Conservation (phyloP, 2,329 filamentous ascomycete species). For the Fusarium sp. region DNA sequence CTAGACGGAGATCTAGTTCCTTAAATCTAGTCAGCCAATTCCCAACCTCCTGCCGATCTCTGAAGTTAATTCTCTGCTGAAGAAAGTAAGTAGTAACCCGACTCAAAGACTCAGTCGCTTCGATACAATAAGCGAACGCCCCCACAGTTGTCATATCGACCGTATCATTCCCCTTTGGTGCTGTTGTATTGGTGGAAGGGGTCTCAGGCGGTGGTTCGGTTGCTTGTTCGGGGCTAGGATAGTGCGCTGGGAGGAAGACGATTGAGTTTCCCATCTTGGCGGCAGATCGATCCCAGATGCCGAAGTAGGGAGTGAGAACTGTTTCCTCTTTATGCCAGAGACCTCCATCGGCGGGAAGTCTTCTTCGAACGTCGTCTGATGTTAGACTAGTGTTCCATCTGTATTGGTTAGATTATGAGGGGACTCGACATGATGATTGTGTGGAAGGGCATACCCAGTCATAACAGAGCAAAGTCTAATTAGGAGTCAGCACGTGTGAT, state of each 20-base stretch:
- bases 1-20: conserved; percentile 60
- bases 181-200: not conserved
- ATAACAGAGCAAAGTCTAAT: conserved; percentile 35
- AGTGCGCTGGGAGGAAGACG: conserved; percentile 54
- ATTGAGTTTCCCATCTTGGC: conserved; percentile 57
- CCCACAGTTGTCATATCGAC: conserved; percentile 57
- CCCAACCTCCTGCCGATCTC: conserved; percentile 56
- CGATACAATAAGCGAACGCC: conserved; percentile 61
- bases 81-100: conserved; percentile 61
- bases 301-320: conserved; percentile 59
- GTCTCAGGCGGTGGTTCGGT: conserved; percentile 30
- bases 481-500: not conserved
- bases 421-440: accelerated
- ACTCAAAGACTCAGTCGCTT: conserved; percentile 62
- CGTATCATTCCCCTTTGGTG: conserved; percentile 2
- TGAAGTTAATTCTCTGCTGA: conserved; percentile 58
- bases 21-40: conserved; percentile 62
- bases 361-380: conserved; percentile 49
- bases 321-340: conserved; percentile 57
- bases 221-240: conserved; percentile 44
- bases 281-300: conserved; percentile 59
- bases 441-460: conserved; percentile 24
- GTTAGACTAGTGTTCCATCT: conserved; percentile 54
- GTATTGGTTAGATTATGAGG: not conserved
- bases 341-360: conserved; percentile 55